phyloP scores from a whole-genome alignment of 106 monocot genomes.

The Allium sativum region DNA sequence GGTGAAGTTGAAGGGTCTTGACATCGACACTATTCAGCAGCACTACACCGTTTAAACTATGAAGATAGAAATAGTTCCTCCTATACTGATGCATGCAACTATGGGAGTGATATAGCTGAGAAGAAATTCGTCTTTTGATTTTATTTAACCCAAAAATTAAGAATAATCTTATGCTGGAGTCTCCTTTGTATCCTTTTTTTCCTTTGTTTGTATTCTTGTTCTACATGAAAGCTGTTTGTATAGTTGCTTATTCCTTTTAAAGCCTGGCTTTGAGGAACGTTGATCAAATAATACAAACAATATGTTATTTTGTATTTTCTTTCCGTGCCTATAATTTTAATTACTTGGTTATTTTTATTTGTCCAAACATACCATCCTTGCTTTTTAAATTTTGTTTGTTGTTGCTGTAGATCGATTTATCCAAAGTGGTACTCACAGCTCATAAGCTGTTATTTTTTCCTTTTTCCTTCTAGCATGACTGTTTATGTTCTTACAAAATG shows the following conservation, averaged over 20 bases:
- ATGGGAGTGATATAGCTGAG: background rate
- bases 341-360: background rate
- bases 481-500: too few relatives aligned
- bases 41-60: constrained; percentile 9
- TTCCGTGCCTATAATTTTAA: background rate
- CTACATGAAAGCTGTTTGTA: constrained; percentile 2
- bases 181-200: constrained; percentile 5
- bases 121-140: background rate
- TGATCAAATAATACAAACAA: constrained; percentile 4
- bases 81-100: background rate
- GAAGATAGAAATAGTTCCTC: too few relatives aligned
- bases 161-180: background rate
- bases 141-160: background rate
- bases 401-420: too few relatives aligned
- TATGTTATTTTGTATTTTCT: background rate
- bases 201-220: background rate
- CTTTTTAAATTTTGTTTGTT: too few relatives aligned
- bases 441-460: too few relatives aligned
- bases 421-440: too few relatives aligned
- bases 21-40: constrained; percentile 14
- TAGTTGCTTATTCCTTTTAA: background rate
- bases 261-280: background rate
- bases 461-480: too few relatives aligned
- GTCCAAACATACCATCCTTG: too few relatives aligned
- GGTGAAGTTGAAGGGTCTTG: constrained; percentile 12